Evolutionary conservation across 768 basidiomycete species (phyloP).

Genomic region (Saitozyma sp.): DNA sequence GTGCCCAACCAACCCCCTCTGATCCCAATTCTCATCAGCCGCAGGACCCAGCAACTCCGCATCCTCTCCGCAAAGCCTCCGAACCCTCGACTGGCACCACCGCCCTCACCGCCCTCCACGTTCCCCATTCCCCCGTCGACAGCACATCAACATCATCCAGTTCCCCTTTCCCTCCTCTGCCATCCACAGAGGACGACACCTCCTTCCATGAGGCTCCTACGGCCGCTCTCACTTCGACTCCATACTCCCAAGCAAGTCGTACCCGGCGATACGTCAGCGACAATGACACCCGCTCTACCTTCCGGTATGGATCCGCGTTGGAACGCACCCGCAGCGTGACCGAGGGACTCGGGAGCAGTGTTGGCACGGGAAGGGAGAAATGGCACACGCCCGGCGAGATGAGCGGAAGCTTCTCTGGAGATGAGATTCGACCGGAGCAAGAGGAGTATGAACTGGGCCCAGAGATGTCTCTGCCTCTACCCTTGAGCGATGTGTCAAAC

Average conservation of each 20-base stretch:
- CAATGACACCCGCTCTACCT: slow-evolving; percentile 20
- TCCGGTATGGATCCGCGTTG: neutral
- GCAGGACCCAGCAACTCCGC: slow-evolving; percentile 36
- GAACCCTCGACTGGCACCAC: slow-evolving; percentile 2
- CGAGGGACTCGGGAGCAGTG: slow-evolving; percentile 21
- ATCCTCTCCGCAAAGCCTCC: slow-evolving; percentile 25
- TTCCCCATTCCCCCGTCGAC: slow-evolving; percentile 4
- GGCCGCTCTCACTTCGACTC: slow-evolving; percentile 35
- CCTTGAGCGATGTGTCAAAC: slow-evolving; percentile 26
- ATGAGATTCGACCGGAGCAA: slow-evolving; percentile 23
- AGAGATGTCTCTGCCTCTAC: slow-evolving; percentile 29
- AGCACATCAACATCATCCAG: slow-evolving; percentile 24
- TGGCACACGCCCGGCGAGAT: slow-evolving; percentile 46
- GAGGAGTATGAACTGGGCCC: slow-evolving; percentile 13
- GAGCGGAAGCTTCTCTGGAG: slow-evolving; percentile 42
- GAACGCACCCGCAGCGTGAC: slow-evolving; percentile 19
- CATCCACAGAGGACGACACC: neutral
- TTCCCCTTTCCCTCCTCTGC: slow-evolving; percentile 37
- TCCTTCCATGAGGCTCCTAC: too few species aligned
- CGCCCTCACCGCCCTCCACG: neutral
- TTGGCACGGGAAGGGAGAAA: slow-evolving; percentile 22
- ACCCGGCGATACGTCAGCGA: slow-evolving; percentile 9
- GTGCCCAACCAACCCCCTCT: neutral
- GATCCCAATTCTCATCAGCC: neutral
- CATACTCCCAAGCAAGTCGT: slow-evolving; percentile 20